These are phyloP conservation scores for Acrocalymma vagum DNA, from an alignment of 2,329 filamentous ascomycete genomes.

Conservation along the genomic window DNA sequence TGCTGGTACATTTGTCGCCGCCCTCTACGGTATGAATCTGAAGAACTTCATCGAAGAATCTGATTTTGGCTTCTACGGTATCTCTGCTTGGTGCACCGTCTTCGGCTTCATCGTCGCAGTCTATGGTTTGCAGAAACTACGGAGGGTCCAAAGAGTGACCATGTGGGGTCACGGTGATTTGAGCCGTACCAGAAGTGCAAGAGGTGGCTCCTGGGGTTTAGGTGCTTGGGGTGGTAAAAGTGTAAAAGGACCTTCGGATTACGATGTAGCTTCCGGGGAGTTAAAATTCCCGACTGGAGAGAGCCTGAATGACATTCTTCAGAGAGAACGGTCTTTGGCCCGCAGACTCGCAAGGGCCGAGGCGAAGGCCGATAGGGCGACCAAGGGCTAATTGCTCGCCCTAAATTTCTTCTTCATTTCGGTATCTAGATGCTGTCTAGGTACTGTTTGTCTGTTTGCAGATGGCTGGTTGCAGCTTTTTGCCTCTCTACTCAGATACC, in stretches of 20 bases:
- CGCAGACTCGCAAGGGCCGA: constrained; percentile 38
- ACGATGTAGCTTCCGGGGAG: too few relatives aligned
- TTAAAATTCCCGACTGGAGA: constrained; percentile 24
- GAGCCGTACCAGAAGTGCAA: constrained; percentile 10
- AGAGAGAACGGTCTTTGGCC: constrained; percentile 35
- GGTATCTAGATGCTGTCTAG: not conserved
- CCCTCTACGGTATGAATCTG: constrained; percentile 99
- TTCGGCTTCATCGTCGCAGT: constrained; percentile 81
- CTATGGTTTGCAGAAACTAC: constrained; percentile 84
- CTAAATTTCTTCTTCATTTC: not conserved
- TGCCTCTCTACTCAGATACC: constrained; percentile 32
- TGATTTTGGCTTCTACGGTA: constrained; percentile 80
- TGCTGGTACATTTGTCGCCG: constrained; percentile 92
- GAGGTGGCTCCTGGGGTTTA: constrained; percentile 31
- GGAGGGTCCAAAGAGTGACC: constrained; percentile 85
- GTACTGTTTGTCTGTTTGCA: constrained; percentile 7
- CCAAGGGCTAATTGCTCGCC: constrained; percentile 7
- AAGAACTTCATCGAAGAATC: constrained; percentile 99
- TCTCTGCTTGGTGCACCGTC: constrained; percentile 74
- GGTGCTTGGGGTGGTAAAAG: constrained; percentile 39
- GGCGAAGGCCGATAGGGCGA: constrained; percentile 28
- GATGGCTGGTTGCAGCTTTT: constrained; percentile 6
- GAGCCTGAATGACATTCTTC: constrained; percentile 32
- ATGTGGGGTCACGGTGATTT: constrained; percentile 71
- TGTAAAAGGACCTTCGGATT: too few relatives aligned